Conservation (phyloP, 176 grass and related monocot genomes). For the Themeda triandra region DNA sequence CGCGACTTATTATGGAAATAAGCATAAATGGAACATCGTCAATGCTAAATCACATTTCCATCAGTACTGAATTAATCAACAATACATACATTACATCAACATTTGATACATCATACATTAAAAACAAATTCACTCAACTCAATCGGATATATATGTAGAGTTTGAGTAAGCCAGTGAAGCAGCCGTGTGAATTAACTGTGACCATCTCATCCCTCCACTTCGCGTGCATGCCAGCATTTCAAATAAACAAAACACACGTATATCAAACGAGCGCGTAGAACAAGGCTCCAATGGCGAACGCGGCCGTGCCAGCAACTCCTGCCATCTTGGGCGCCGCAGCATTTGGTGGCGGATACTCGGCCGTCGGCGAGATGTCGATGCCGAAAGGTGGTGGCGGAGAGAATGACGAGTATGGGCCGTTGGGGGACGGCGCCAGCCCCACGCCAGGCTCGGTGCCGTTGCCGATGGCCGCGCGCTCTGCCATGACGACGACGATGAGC, state of each 20-base stretch:
- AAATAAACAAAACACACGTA: not conserved
- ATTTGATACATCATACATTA: not conserved
- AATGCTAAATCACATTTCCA: not conserved
- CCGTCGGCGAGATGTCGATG: constrained; percentile 32
- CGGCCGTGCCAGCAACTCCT: constrained; percentile 41
- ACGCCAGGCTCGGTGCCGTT: not conserved
- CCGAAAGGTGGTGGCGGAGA: constrained; percentile 33
- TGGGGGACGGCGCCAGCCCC: constrained; percentile 23
- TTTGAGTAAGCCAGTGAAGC: too few species aligned
- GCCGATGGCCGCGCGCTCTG: not conserved
- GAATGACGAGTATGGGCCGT: not conserved
- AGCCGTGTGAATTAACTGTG: too few species aligned
- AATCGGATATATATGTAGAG: not conserved
- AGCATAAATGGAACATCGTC: not conserved
- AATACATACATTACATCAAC: not conserved
- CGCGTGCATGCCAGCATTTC: not conserved
- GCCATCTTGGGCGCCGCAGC: constrained; percentile 32
- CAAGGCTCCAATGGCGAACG: constrained; percentile 31
- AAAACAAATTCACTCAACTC: not conserved
- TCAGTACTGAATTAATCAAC: not conserved
- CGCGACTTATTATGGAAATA: not conserved
- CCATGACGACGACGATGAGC: constrained; percentile 69
- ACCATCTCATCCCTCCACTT: not conserved
- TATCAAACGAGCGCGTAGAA: constrained; percentile 55
- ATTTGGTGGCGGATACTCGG: constrained; percentile 10